Evolutionary conservation across 805 yeast species (phyloP).

Genomic region (Ogataea siamensis): DNA sequence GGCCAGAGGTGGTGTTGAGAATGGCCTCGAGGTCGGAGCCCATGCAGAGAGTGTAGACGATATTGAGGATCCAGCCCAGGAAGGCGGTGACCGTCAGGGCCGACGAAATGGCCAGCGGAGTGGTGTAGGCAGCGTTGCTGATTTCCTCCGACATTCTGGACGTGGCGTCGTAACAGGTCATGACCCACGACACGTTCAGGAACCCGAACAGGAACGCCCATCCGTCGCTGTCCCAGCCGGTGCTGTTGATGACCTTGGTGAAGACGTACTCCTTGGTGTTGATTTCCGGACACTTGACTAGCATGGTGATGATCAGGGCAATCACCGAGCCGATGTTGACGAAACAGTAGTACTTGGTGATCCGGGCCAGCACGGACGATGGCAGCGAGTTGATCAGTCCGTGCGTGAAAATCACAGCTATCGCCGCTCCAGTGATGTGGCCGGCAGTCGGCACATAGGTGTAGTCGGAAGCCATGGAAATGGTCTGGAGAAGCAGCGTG

Average conservation of each 20-base stretch:
- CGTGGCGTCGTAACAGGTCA: conserved; percentile 56
- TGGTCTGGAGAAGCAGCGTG: conserved; percentile 43
- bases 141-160: conserved; percentile 58
- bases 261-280: conserved; percentile 48
- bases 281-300: conserved; percentile 50
- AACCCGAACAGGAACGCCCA: conserved; percentile 59
- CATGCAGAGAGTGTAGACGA: conserved; percentile 47
- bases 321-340: conserved; percentile 48
- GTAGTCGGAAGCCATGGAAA: conserved; percentile 38
- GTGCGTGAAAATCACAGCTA: conserved; percentile 48
- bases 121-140: conserved; percentile 49
- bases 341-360: conserved; percentile 52
- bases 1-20: conserved; percentile 40
- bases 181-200: conserved; percentile 58
- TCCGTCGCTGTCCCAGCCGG: conserved; percentile 52
- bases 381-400: conserved; percentile 51
- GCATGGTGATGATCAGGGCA: conserved; percentile 50
- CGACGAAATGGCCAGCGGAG: conserved; percentile 58
- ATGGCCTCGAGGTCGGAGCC: conserved; percentile 38
- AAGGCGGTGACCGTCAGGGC: conserved; percentile 50
- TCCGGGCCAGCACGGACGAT: conserved; percentile 47
- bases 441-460: conserved; percentile 42
- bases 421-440: conserved; percentile 49
- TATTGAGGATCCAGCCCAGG: conserved; percentile 48
- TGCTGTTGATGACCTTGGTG: conserved; percentile 42